These are phyloP conservation scores for Wickerhamiella spandovensis DNA, from an alignment of 805 yeast species.

Conservation along the genomic window DNA sequence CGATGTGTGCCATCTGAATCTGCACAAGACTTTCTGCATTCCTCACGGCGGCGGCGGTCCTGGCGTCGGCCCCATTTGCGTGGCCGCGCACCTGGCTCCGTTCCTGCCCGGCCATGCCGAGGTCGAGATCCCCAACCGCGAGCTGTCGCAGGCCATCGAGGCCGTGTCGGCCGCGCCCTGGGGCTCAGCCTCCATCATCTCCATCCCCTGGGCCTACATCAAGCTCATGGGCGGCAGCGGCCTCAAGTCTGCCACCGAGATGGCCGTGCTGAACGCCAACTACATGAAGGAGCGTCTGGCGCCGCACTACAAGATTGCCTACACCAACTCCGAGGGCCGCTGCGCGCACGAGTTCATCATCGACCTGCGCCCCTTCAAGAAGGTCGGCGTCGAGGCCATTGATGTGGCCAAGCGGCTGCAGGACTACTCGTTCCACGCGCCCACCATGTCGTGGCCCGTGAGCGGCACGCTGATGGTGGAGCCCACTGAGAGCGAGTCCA, in stretches of 20 bases:
- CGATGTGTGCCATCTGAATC: constrained; percentile 92
- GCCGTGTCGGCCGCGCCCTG: constrained; percentile 89
- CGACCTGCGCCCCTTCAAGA: constrained; percentile 75
- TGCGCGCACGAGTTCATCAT: constrained; percentile 96
- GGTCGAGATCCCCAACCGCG: constrained; percentile 30
- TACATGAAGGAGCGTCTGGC: constrained; percentile 77
- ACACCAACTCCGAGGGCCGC: constrained; percentile 50
- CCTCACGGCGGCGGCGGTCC: constrained; percentile 99
- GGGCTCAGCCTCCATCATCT: constrained; percentile 87
- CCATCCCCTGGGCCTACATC: constrained; percentile 89
- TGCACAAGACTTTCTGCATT: constrained; percentile 94
- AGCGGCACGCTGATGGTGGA: constrained; percentile 96
- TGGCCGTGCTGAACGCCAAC: constrained; percentile 91
- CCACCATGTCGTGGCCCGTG: constrained; percentile 97
- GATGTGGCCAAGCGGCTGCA: constrained; percentile 95
- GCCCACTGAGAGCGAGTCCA: constrained; percentile 91
- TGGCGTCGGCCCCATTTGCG: constrained; percentile 97
- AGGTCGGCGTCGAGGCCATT: constrained; percentile 76
- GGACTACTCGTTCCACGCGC: constrained; percentile 98
- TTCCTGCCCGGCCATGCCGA: constrained; percentile 73
- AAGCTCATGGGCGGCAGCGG: constrained; percentile 84
- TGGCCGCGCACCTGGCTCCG: constrained; percentile 61
- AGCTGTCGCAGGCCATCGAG: constrained; percentile 38
- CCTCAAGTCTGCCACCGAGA: constrained; percentile 70
- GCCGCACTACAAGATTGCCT: constrained; percentile 61